A percentile compares a stretch with the other conserved stretches of the same genome.
These are phyloP conservation scores for Xanthoparmelia taractica DNA, from an alignment of 495 filamentous ascomycete genomes.

Conservation along the genomic window DNA sequence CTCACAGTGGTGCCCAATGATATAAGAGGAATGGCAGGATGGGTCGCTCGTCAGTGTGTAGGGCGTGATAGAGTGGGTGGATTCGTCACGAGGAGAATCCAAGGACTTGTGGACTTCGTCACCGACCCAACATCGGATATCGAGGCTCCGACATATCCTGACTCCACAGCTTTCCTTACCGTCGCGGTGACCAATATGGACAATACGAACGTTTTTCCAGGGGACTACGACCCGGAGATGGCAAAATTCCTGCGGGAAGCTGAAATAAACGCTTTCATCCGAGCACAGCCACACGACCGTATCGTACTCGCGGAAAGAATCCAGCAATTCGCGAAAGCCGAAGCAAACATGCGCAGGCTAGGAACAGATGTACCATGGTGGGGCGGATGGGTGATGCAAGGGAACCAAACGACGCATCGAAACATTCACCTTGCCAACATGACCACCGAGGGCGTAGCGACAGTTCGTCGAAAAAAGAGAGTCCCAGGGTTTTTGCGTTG, in stretches of 20 bases:
- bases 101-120: conserved; percentile 14
- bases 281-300: background rate
- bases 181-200: conserved; percentile 1
- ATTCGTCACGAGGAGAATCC: conserved; percentile 13
- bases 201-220: conserved; percentile 1
- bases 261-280: background rate
- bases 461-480: conserved; percentile 11
- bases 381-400: background rate
- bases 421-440: background rate
- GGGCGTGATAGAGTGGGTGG: conserved; percentile 3
- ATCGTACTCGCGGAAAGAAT: background rate
- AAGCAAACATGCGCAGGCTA: conserved; percentile 1
- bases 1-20: conserved; percentile 10
- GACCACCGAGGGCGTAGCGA: background rate
- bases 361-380: conserved; percentile 11
- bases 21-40: conserved; percentile 18
- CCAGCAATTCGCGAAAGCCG: background rate
- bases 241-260: conserved; percentile 7
- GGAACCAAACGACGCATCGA: background rate
- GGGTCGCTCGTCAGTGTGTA: conserved; percentile 7
- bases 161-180: conserved; percentile 13
- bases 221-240: conserved; percentile 15
- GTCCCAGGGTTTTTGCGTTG: background rate
- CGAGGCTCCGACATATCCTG: background rate
- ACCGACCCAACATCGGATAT: conserved; percentile 9